Base-by-base conservation (phyloP, 805 yeast species). In the Isabelozyma rhagii region DNA sequence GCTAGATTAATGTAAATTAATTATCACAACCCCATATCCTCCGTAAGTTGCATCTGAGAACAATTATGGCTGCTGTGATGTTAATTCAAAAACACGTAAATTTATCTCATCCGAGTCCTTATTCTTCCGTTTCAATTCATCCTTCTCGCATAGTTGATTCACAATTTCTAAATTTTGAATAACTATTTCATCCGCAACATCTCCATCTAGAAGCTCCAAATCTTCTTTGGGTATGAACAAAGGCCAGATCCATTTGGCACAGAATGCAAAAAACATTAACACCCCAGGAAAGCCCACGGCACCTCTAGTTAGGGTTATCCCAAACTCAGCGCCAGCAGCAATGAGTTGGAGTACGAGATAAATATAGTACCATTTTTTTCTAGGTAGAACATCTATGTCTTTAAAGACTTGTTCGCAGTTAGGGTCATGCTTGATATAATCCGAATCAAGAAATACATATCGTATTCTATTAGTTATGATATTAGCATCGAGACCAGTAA, bases 211-310 rank as follows among this genome's bases (percentile, higher is more conserved):
- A 3, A 80, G 55, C 1, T 68, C 65, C 50, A 93, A 67, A 48
- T 87, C 90, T 4, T 80, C 82, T 39, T 59, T 55, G 0, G 88
- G 84, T 47, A 92, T 87, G 1, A 86, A 61, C 47, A 61, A 64
- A 0, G 87, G 88, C 70, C 96, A 83, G 6, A 78, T 57, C 60
- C 82, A 77, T 51, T 66, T 66, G 15, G 87, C 82, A 10, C 90
- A 81, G 0, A 82, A 69, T 18, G 86, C 77, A 50, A 89, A 92
- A 47, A 84, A 78, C 60, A 93, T 67, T 45, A 93, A 69, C 0
- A 94, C 89, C 3, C 90, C 86, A 0, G 99, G 98, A 61, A 94
- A 93, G 2, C 96, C 98, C 31, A 93, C 89, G 0, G 98, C 97
- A 0, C 94, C 98, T 51, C 77, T 82, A 0, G 97, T 89, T 61